Percentiles rank a stretch among this genome's conserved stretches.
These are phyloP conservation scores for Aspergillus cavernicola DNA, from an alignment of 495 filamentous ascomycete genomes.

Conservation along the genomic window DNA sequence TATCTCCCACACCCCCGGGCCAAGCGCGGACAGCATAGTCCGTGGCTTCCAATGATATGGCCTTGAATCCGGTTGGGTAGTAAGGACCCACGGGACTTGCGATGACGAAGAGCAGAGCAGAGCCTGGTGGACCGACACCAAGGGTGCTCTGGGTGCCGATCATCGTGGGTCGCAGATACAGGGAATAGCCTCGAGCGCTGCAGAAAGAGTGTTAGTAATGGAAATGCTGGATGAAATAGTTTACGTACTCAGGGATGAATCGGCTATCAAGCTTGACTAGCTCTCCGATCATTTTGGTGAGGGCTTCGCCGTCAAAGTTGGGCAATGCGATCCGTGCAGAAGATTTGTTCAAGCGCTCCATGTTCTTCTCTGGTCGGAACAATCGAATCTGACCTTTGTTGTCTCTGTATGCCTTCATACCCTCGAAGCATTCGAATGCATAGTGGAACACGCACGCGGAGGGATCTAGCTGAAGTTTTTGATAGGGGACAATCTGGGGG, in stretches of 20 bases:
- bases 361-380: constrained; percentile 96
- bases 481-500: constrained; percentile 84
- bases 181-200: constrained; percentile 73
- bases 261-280: constrained; percentile 76
- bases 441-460: constrained; percentile 98
- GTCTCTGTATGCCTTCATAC: constrained; percentile 98
- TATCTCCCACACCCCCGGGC: constrained; percentile 95
- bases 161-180: constrained; percentile 94
- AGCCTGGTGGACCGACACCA: constrained; percentile 85
- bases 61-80: constrained; percentile 97
- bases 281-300: constrained; percentile 75
- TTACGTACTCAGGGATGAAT: constrained; percentile 73
- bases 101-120: constrained; percentile 88
- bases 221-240: not conserved
- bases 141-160: constrained; percentile 94
- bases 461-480: constrained; percentile 93
- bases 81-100: constrained; percentile 96
- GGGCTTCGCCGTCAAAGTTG: constrained; percentile 63
- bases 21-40: constrained; percentile 94
- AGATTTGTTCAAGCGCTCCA: constrained; percentile 87
- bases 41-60: constrained; percentile 87
- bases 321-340: constrained; percentile 87
- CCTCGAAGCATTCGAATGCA: constrained; percentile 94
- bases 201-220: constrained; percentile 11
- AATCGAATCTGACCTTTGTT: constrained; percentile 67